These are phyloP conservation scores for Botrytis sinoallii DNA, from an alignment of 2,329 filamentous ascomycete species.

Conservation along the genomic window DNA sequence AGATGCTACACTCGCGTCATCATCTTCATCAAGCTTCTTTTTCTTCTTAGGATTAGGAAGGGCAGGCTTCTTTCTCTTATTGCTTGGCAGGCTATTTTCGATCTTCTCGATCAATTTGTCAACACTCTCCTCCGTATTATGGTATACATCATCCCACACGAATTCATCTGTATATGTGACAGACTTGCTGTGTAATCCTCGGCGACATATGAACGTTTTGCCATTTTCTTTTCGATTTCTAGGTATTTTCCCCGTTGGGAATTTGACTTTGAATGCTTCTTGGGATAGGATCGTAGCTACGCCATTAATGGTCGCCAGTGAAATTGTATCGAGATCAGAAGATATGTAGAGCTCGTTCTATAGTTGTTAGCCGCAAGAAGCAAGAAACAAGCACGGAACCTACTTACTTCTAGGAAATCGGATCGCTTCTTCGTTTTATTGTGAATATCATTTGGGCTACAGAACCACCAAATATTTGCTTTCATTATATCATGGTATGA, in stretches of 20 bases:
- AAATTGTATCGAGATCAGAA: conserved; percentile 80
- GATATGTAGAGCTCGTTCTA: conserved; percentile 92
- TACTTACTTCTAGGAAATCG: conserved; percentile 67
- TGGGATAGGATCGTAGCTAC: conserved; percentile 78
- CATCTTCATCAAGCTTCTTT: conserved; percentile 29
- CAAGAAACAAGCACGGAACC: neutral
- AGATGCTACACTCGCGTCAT: conserved; percentile 22
- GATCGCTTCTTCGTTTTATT: conserved; percentile 77
- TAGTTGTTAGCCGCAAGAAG: conserved; percentile 23
- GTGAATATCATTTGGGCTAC: conserved; percentile 82
- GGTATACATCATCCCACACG: conserved; percentile 81
- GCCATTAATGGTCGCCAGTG: conserved; percentile 84
- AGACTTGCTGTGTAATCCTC: conserved; percentile 85
- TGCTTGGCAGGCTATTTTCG: conserved; percentile 69
- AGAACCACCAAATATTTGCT: conserved; percentile 81
- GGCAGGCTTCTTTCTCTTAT: conserved; percentile 48
- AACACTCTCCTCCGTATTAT: conserved; percentile 34
- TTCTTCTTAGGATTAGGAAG: neutral
- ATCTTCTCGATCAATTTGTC: conserved; percentile 43
- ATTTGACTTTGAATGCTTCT: conserved; percentile 61
- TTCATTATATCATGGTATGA: conserved; percentile 15
- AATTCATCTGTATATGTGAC: conserved; percentile 92
- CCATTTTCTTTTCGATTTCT: conserved; percentile 71
- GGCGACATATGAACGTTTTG: conserved; percentile 84
- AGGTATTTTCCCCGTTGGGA: conserved; percentile 73